phyloP scores from a whole-genome alignment of 2,329 filamentous ascomycete genomes.

The Calonectria crousiana region DNA sequence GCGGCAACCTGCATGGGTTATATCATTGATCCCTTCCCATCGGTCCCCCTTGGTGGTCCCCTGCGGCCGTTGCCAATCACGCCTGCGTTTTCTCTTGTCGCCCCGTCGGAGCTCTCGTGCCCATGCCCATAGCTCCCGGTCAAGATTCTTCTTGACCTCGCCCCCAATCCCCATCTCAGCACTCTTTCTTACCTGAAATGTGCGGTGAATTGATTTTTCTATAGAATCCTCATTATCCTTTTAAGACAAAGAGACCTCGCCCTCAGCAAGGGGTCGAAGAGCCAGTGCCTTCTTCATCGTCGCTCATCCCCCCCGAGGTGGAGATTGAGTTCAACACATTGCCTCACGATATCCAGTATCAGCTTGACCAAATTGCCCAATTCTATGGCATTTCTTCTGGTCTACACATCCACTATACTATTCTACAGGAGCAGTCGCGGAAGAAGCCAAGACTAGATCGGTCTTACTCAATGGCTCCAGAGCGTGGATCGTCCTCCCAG shows the following conservation, averaged over 20 bases:
- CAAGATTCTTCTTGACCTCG: constrained; percentile 44
- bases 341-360: constrained; percentile 41
- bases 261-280: constrained; percentile 41
- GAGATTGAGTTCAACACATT: constrained; percentile 41
- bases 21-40: constrained; percentile 54
- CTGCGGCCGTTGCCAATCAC: constrained; percentile 43
- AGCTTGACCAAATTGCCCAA: constrained; percentile 44
- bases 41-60: constrained; percentile 41
- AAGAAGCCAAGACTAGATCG: constrained; percentile 50
- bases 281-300: constrained; percentile 35
- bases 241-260: constrained; percentile 47
- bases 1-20: constrained; percentile 60
- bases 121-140: constrained; percentile 44
- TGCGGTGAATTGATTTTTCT: constrained; percentile 55
- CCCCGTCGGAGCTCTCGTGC: constrained; percentile 42
- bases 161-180: constrained; percentile 38
- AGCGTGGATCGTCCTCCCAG: constrained; percentile 39
- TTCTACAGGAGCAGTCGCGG: constrained; percentile 40
- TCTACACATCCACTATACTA: constrained; percentile 45
- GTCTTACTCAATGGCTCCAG: constrained; percentile 48
- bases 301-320: constrained; percentile 32
- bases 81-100: constrained; percentile 38
- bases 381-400: constrained; percentile 49
- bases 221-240: constrained; percentile 47
- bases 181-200: constrained; percentile 44